phyloP scores from a whole-genome alignment of 805 yeast genomes.

The Tanozyma kutaoensis region DNA sequence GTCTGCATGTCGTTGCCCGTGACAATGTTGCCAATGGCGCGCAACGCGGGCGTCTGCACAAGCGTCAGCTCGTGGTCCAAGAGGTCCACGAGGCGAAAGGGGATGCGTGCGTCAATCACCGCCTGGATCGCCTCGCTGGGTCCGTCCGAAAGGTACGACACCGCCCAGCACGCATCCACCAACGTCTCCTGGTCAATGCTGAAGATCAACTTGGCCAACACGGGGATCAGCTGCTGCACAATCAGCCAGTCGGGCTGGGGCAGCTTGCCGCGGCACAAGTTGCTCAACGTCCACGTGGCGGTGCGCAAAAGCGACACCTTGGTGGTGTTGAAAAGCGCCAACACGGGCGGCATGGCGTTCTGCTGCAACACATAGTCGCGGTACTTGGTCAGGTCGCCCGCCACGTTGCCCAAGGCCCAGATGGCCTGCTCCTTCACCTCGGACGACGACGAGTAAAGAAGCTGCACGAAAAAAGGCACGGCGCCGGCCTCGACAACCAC shows the following conservation, averaged over 20 bases:
- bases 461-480: conserved; percentile 77
- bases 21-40: conserved; percentile 96
- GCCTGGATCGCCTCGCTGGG: conserved; percentile 89
- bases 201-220: conserved; percentile 80
- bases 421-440: conserved; percentile 98
- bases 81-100: conserved; percentile 85
- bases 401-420: conserved; percentile 98
- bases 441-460: conserved; percentile 65
- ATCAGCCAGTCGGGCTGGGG: conserved; percentile 94
- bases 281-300: conserved; percentile 96
- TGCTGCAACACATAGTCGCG: conserved; percentile 81
- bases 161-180: conserved; percentile 98
- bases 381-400: conserved; percentile 87
- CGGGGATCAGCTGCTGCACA: conserved; percentile 81
- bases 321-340: conserved; percentile 63
- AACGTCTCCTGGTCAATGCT: conserved; percentile 87
- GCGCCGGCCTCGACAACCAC: conserved; percentile 90
- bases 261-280: conserved; percentile 89
- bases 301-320: conserved; percentile 88
- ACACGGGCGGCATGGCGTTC: conserved; percentile 82
- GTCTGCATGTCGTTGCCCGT: conserved; percentile 96
- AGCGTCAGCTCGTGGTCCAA: conserved; percentile 70
- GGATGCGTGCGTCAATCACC: conserved; percentile 91
- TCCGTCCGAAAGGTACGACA: conserved; percentile 89
- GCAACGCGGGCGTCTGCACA: conserved; percentile 93